These are phyloP conservation scores for Nemania serpens DNA, from an alignment of 2,329 filamentous ascomycete species.

Conservation along the genomic window DNA sequence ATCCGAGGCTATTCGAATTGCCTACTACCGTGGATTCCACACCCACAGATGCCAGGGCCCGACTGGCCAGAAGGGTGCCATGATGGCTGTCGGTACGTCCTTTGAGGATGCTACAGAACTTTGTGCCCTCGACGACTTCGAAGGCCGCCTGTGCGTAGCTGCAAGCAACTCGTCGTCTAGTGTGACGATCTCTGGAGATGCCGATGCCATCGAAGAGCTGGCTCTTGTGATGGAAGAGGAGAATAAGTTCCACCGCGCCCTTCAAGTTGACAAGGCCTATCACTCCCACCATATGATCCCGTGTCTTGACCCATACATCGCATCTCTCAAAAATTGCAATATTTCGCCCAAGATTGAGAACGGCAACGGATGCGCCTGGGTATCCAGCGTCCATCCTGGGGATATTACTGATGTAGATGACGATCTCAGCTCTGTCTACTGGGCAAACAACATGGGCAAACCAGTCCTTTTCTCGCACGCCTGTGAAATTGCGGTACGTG, in stretches of 20 bases:
- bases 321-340: background rate
- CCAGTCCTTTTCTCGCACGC: background rate
- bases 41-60: background rate
- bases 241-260: background rate
- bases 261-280: background rate
- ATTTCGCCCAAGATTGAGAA: background rate
- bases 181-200: conserved; percentile 26
- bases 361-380: background rate
- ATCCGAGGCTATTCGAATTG: conserved; percentile 25
- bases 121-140: conserved; percentile 29
- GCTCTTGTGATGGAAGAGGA: background rate
- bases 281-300: background rate
- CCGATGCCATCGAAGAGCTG: conserved; percentile 22
- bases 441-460: background rate
- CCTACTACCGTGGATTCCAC: conserved; percentile 39
- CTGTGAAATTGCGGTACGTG: background rate
- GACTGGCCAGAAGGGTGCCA: conserved; percentile 30
- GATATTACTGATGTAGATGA: background rate
- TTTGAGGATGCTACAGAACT: conserved; percentile 42
- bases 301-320: background rate
- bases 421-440: background rate
- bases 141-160: conserved; percentile 36
- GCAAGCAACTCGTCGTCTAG: conserved; percentile 27
- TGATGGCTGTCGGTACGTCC: conserved; percentile 52
- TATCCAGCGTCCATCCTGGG: background rate